Conservation (phyloP, 345 rosid genomes). For the Nasturtium officinale region DNA sequence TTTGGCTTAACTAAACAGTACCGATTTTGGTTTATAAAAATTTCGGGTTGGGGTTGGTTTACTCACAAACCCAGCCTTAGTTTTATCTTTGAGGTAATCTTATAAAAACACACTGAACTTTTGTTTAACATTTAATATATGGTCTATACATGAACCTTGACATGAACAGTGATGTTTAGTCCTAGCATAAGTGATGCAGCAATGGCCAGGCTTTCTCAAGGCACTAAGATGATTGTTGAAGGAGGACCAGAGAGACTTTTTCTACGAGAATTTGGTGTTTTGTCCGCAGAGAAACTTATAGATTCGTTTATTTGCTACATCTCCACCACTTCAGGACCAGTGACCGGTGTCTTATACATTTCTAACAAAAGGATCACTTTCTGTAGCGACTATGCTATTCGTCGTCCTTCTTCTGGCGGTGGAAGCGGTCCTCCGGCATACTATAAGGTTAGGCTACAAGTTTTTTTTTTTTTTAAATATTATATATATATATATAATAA, state of each 20-base stretch:
- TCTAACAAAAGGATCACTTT: constrained; percentile 65
- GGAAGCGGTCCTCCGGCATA: constrained; percentile 48
- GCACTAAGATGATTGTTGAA: constrained; percentile 70
- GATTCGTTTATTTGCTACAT: constrained; percentile 74
- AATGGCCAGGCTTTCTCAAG: constrained; percentile 77
- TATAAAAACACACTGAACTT: background rate
- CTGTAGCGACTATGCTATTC: constrained; percentile 69
- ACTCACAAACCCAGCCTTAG: background rate
- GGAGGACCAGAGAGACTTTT: constrained; percentile 80
- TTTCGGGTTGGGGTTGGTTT: background rate
- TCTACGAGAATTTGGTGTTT: constrained; percentile 57
- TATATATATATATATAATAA: too few species aligned
- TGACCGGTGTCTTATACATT: constrained; percentile 71
- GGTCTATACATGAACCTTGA: background rate
- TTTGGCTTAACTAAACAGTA: too few species aligned
- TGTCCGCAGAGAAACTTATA: constrained; percentile 64
- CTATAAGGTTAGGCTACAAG: constrained; percentile 59
- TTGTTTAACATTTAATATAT: background rate
- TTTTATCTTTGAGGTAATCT: background rate
- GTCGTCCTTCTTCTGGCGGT: constrained; percentile 46
- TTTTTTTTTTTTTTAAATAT: too few species aligned
- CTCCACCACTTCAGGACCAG: constrained; percentile 76
- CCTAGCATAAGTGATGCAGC: constrained; percentile 78
- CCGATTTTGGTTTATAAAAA: too few species aligned
- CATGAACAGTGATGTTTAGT: constrained; percentile 60